Evolutionary conservation across 2,329 filamentous ascomycete species (phyloP), one percentile per base, ranked within the genome.

Genomic region (Fusarium sp.): DNA sequence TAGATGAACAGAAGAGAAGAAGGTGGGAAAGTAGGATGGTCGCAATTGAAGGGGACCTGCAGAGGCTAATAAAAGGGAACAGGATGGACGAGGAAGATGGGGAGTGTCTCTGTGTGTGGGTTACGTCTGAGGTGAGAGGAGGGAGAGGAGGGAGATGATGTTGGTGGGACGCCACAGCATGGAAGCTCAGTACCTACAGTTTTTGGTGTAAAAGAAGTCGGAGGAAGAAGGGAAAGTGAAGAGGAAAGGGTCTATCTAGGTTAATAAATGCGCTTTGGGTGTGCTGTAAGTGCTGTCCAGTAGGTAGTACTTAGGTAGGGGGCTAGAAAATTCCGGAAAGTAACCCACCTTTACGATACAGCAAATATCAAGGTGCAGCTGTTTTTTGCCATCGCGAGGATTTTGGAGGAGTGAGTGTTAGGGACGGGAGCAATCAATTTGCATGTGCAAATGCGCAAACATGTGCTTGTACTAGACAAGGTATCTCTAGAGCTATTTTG

Each of bases 81-180:
- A 28, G 31, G 44, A 68, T 58, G 41, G 39, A 63, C 57, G 66
- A 73, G 31, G 70, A 63, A 56, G 58, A 66, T 28, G 63, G 24
- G 64, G 69, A 39, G 62, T 51, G 52, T 8, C 26, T 66, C 42
- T 61, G 42, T 12, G 58, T 72, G 44, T 59, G 39, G 28, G 38
- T 57, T 57, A 45, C 54, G 62, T 54, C 45, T 70, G 65, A 57
- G 39, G 58, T 52, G 33, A 47, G 65, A 69, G 57, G 44, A 44
- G 56, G 66, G 64, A 69, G 59, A 69, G 26, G 28, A 63, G 17
- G 18, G 28, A 67, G 47, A 59, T 41, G 41, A n/a, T 60, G 63
- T 71, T 74, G 75, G 69, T 73, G 75, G 72, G 66, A 77, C 75
- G 75, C 75, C 75, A 77, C 75, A 77, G 54, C 26, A 48, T 63